A percentile compares a stretch with the other conserved stretches of the same genome.
These are phyloP conservation scores for Diaporthe citri DNA, from an alignment of 2,329 filamentous ascomycete genomes.

Conservation along the genomic window DNA sequence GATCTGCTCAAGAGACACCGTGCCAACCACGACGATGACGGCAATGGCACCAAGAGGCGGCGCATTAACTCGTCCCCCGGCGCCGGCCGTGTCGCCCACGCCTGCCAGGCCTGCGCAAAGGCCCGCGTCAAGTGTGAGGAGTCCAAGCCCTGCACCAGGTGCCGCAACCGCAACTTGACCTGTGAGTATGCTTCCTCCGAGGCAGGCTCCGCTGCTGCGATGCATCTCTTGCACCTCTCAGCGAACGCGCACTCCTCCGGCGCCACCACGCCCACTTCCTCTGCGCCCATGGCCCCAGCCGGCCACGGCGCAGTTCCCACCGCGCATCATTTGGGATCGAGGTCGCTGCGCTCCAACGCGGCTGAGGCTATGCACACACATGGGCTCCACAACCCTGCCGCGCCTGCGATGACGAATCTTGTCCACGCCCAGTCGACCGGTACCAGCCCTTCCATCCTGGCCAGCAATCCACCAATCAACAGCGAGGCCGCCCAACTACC, in stretches of 20 bases:
- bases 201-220: slow-evolving; percentile 54
- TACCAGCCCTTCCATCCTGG: slow-evolving; percentile 46
- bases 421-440: slow-evolving; percentile 43
- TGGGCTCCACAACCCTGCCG: slow-evolving; percentile 33
- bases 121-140: slow-evolving; percentile 69
- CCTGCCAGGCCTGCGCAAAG: slow-evolving; percentile 64
- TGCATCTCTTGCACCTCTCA: slow-evolving; percentile 60
- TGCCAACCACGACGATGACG: slow-evolving; percentile 62
- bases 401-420: slow-evolving; percentile 42
- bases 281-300: slow-evolving; percentile 27
- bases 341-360: slow-evolving; percentile 29
- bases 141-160: slow-evolving; percentile 65
- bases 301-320: background rate
- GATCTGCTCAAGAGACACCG: slow-evolving; percentile 67
- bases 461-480: slow-evolving; percentile 45
- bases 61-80: slow-evolving; percentile 59
- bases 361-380: slow-evolving; percentile 29
- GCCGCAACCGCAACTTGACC: slow-evolving; percentile 58
- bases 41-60: slow-evolving; percentile 60
- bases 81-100: slow-evolving; percentile 64
- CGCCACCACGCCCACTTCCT: slow-evolving; percentile 13
- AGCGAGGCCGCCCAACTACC: slow-evolving; percentile 51
- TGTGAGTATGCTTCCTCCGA: slow-evolving; percentile 58
- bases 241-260: slow-evolving; percentile 49
- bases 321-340: slow-evolving; percentile 31